Evolutionary conservation across 2,329 filamentous ascomycete species (phyloP), one percentile per base, ranked within the genome.

Genomic region (Escovopsis sp.): DNA sequence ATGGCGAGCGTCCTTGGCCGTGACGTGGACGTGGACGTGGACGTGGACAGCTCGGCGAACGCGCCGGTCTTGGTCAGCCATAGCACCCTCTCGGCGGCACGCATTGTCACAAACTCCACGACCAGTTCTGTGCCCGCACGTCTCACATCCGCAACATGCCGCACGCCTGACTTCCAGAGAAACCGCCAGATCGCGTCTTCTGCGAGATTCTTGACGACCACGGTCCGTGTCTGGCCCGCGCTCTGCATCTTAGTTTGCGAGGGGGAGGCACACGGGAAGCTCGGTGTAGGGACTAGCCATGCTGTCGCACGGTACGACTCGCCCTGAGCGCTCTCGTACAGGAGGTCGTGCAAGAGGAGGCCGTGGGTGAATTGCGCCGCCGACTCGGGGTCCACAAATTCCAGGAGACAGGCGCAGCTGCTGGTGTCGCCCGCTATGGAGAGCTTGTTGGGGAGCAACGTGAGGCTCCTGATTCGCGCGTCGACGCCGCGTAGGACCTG

Each of bases 401-500:
- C 47, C 1, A 53, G 7, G 0, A 47, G 21, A 8, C 41, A 45
- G 2, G 38, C 39, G n/a, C 34, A 34, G 10, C 21, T 23, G n/a
- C 34, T 35, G 10, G 21, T 32, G 1, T 6, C 8, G 5, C 13
- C 18, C 7, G 19, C 18, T 2, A 28, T 12, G 12, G 41, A 32
- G 1, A 40, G 16, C 5, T 25, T 16, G 10, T 21, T 39, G 3
- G 38, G 36, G 13, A 43, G 9, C 1, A 47, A 14, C 2, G 12
- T 32, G 5, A 44, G 34, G 2, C 33, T 27, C 1, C 43, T 13
- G 3, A 52, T 11, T 0, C 43, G 43, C 0, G 42, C 46, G 1
- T 33, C 5, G 7, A 54, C 41, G 2, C 42, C 46, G 1, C 39
- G 29, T 62, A 68, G 36, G 62, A 68, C 34, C 43, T 71, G 9